Evolutionary conservation across 352 stramenopile species (phyloP).

Genomic region (Phytophthora vignae): DNA sequence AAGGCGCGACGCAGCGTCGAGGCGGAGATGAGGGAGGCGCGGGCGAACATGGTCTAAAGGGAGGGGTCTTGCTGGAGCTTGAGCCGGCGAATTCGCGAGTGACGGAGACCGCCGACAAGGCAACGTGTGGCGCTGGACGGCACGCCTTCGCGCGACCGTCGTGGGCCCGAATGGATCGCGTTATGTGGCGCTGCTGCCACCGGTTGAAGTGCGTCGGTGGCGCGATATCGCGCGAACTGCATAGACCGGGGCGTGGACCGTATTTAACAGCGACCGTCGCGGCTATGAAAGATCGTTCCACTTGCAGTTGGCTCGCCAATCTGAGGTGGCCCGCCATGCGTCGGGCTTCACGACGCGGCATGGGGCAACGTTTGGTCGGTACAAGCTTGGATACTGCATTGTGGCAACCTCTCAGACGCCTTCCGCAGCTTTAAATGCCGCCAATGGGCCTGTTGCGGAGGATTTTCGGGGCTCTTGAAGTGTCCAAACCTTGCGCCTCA

Average conservation of each 20-base stretch:
- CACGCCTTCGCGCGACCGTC: conserved; percentile 20
- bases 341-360: neutral
- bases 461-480: conserved; percentile 11
- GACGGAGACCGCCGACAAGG: conserved; percentile 11
- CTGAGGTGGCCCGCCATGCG: neutral
- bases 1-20: conserved; percentile 51
- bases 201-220: conserved; percentile 18
- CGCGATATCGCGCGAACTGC: conserved; percentile 10
- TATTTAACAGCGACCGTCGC: conserved; percentile 11
- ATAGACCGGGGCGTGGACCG: conserved; percentile 2
- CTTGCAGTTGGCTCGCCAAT: conserved; percentile 12
- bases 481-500: conserved; percentile 18
- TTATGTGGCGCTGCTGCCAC: conserved; percentile 10
- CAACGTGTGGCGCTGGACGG: conserved; percentile 23
- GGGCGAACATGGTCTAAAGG: conserved; percentile 28
- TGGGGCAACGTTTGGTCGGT: neutral
- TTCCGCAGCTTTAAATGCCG: neutral
- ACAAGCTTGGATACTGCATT: neutral
- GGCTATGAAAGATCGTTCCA: conserved; percentile 21
- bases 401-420: neutral
- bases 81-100: conserved; percentile 32
- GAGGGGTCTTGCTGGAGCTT: conserved; percentile 9
- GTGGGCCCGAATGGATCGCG: conserved; percentile 4
- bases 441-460: neutral
- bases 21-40: conserved; percentile 22